Evolutionary conservation across 2,329 filamentous ascomycete genomes (phyloP), one percentile per base, ranked within the genome.

Genomic region (Aspergillus fumigatus): DNA sequence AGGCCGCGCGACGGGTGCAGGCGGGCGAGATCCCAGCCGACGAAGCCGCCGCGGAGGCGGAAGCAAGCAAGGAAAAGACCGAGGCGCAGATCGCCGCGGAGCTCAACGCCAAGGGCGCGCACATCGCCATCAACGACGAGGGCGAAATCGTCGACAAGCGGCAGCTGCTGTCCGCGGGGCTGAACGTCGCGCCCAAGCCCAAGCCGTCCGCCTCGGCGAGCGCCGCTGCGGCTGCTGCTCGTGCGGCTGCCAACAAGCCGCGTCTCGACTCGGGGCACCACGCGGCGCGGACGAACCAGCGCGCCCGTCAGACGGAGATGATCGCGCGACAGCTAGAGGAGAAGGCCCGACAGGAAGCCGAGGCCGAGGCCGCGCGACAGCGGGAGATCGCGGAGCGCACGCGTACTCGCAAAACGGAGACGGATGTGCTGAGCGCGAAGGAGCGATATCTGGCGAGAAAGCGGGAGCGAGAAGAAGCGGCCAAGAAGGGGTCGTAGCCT

Each of bases 141-240:
- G 85, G 85, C 2, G 80, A 86, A 61, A 79, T 88, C 8, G 81
- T 84, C 29, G 85, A 88, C 63, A 87, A 86, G 70, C 77, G 84
- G 6, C 83, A 87, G 63, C 71, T 88, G 2, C 77, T 88, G 8
- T 77, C 77, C 29, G 85, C 84, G 3, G 85, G 85, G 21, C 70
- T 88, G 50, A 88, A 88, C 62, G 78, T 87, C 40, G 80, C 80
- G 1, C 75, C 79, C 2, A 84, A 83, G 58, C 78, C 79, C 4
- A 83, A 82, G 62, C 49, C 62, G 8, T 56, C 62, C n/a, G 52
- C 62, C 17, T 51, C 62, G n/a, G 54, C 54, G 50, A 62, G 60
- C 4, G 56, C 60, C 23, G 54, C 63, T 32, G 54, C 61, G 51
- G 9, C 62, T 26, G 59, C 63, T 19, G 35, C 68, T 52, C 53